These are phyloP conservation scores for Chaetomium cochliodes DNA, from an alignment of 495 filamentous ascomycete genomes.

Conservation along the genomic window DNA sequence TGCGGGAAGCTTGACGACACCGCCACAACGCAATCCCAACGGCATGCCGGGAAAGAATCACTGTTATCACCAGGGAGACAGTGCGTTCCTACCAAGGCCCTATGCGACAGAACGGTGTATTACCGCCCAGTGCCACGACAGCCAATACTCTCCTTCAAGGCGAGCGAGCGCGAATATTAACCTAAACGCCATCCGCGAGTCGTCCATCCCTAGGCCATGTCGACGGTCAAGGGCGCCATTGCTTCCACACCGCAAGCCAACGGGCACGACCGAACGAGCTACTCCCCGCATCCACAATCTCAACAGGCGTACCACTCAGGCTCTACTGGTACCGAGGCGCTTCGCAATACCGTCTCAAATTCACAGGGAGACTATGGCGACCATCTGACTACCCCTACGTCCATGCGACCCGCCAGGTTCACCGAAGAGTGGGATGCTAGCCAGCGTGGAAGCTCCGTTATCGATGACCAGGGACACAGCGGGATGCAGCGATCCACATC, in stretches of 20 bases:
- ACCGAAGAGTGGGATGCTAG: conserved; percentile 73
- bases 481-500: conserved; percentile 52
- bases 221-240: conserved; percentile 27
- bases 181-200: conserved; percentile 16
- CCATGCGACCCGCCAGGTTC: conserved; percentile 49
- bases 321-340: conserved; percentile 39
- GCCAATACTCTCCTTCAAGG: conserved; percentile 16
- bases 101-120: background rate
- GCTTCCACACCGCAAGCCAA: conserved; percentile 20
- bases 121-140: background rate
- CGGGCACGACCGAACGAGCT: conserved; percentile 19
- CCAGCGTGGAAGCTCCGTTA: conserved; percentile 61
- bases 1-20: background rate
- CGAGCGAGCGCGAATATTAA: conserved; percentile 10
- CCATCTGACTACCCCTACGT: conserved; percentile 25
- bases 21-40: background rate
- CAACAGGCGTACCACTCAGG: conserved; percentile 24
- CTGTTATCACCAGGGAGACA: background rate
- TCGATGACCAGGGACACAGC: conserved; percentile 43
- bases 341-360: conserved; percentile 46
- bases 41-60: background rate
- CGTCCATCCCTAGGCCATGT: conserved; percentile 25
- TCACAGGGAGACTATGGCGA: conserved; percentile 38
- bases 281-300: conserved; percentile 31
- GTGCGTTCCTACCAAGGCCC: conserved; percentile 2